Evolutionary conservation across 257 asterid genomes (phyloP).

Genomic region (Solanum sparsipilum): DNA sequence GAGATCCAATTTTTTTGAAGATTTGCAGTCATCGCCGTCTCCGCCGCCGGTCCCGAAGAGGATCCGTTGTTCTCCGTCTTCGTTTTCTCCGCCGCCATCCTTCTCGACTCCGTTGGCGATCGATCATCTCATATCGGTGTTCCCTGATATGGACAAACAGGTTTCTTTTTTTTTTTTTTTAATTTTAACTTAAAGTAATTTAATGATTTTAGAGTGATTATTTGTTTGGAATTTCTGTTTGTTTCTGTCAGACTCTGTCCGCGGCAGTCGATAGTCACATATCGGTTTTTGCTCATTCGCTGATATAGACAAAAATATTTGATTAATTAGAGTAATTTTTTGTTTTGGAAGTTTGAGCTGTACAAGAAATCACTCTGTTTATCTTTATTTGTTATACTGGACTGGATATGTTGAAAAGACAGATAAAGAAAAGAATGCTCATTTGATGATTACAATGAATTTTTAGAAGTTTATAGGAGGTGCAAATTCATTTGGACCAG

Average conservation of each 20-base stretch:
- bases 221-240: neutral
- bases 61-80: slow-evolving; percentile 76
- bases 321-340: neutral
- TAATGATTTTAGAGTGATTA: neutral
- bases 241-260: neutral
- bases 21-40: slow-evolving; percentile 47
- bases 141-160: slow-evolving; percentile 95
- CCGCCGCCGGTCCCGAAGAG: slow-evolving; percentile 79
- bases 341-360: neutral
- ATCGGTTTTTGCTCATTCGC: slow-evolving; percentile 36
- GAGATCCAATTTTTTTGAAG: slow-evolving; percentile 95
- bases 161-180: slow-evolving; percentile 7
- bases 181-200: neutral
- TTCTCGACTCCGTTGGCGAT: slow-evolving; percentile 14
- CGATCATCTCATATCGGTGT: slow-evolving; percentile 53
- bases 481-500: neutral
- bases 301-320: slow-evolving; percentile 43
- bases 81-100: slow-evolving; percentile 60
- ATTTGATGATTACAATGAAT: neutral
- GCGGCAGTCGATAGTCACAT: slow-evolving; percentile 40
- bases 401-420: neutral
- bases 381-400: neutral
- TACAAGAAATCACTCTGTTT: neutral
- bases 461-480: neutral
- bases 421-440: neutral